phyloP scores from a whole-genome alignment of 2,329 filamentous ascomycete genomes.

The Paracoccidioides brasiliensis region DNA sequence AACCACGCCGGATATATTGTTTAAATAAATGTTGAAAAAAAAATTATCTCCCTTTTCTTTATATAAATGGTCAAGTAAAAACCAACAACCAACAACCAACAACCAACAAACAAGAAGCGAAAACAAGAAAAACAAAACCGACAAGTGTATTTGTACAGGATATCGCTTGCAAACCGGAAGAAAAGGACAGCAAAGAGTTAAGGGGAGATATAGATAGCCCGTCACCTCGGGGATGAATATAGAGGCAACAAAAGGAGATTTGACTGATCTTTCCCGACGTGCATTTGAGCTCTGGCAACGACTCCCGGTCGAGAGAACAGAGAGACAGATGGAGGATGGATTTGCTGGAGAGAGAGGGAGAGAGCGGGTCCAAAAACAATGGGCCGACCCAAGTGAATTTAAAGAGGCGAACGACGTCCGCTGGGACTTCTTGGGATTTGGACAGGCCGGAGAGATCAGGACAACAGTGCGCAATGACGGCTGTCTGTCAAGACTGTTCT shows the following conservation, averaged over 20 bases:
- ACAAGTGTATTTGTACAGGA: slow-evolving; percentile 34
- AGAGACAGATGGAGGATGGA: background rate
- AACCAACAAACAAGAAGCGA: slow-evolving; percentile 10
- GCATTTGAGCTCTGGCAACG: slow-evolving; percentile 31
- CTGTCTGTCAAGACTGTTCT: slow-evolving; percentile 2
- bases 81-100: slow-evolving; percentile 8
- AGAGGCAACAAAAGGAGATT: slow-evolving; percentile 29
- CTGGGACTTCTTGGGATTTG: background rate
- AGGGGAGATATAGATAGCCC: slow-evolving; percentile 16
- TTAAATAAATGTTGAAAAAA: background rate
- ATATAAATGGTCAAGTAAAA: slow-evolving; percentile 5
- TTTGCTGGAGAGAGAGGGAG: background rate
- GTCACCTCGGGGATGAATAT: slow-evolving; percentile 33
- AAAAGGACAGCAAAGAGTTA: slow-evolving; percentile 20
- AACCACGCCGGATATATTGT: background rate
- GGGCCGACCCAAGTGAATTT: background rate
- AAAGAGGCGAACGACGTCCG: background rate
- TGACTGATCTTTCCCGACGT: slow-evolving; percentile 26
- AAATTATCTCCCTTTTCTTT: background rate
- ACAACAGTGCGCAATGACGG: background rate
- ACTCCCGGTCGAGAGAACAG: slow-evolving; percentile 2
- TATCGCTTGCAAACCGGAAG: slow-evolving; percentile 20
- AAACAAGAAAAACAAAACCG: slow-evolving; percentile 13
- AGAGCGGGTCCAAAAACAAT: background rate
- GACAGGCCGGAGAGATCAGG: background rate